Base-by-base conservation (phyloP, 2,329 filamentous ascomycete genomes). In the Ascochyta koolunga region DNA sequence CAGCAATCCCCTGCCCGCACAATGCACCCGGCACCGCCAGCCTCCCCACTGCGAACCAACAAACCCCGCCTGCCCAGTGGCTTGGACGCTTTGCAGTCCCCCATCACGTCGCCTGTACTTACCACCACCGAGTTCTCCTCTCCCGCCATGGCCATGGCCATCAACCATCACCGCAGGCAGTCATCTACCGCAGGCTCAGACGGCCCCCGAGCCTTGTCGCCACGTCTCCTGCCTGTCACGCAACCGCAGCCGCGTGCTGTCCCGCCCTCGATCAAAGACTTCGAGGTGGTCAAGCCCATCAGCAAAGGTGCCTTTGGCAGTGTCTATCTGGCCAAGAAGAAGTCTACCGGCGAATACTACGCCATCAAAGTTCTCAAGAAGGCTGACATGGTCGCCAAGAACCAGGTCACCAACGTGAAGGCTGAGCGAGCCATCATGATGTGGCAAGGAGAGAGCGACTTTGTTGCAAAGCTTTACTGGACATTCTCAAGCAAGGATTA, bases 301-400 rank as follows among this genome's bases (percentile, higher is more conserved):
- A 99, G 95, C 77, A 98, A 97, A 77, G 95, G 95, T 43, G 95
- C 95, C 4, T 99, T 99, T 74, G 95, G 95, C 5, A 98, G 95
- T 72, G 95, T 99, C 7, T 99, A 99, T 70, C 79, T 99, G 27
- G 93, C 95, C 0, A 99, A 98, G 79, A 99, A 99, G 82, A 98
- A 97, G 76, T 95, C 91, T 0, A 99, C 96, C 0, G 93, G 93
- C 39, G 95, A 99, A 69, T 99, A 99, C 75, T 99, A 93, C 73
- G 95, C 95, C 9, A 98, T 99, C 79, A 99, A 99, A 72, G 95
- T 98, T 1, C 77, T 99, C 55, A 98, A 98, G 73, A 99, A 99
- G 77, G 93, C 95, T n/a, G 95, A 99, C 80, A 99, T 99, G 95
- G 91, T 99, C 59, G 95, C 95, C 58, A 99, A 99, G 77, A 99